Evolutionary conservation across 2,329 filamentous ascomycete genomes (phyloP).

Genomic region (Sclerotinia nivalis): DNA sequence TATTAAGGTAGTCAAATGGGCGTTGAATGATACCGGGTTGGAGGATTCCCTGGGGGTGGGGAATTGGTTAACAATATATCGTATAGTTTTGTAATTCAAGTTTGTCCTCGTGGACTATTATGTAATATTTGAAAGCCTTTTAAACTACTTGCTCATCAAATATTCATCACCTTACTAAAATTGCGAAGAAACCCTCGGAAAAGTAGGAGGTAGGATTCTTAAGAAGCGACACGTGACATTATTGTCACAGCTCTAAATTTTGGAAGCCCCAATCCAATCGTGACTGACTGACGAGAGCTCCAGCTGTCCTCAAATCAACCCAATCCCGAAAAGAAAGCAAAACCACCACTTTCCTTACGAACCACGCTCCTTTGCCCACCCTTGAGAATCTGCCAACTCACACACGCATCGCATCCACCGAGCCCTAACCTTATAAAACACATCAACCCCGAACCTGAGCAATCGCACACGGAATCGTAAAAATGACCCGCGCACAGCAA

Average conservation of each 20-base stretch:
- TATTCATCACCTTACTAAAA: not conserved
- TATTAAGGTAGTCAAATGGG: not conserved
- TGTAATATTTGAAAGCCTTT: conserved; percentile 7
- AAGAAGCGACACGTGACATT: not conserved
- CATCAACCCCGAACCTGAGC: conserved; percentile 21
- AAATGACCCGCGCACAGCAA: conserved; percentile 92
- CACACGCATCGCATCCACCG: conserved; percentile 20
- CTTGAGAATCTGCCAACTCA: conserved; percentile 24
- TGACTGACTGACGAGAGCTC: conserved; percentile 1
- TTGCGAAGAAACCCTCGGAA: not conserved
- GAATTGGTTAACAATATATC: conserved; percentile 5
- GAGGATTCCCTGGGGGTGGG: conserved; percentile 9
- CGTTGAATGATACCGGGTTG: conserved; percentile 19
- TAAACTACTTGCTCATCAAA: not conserved
- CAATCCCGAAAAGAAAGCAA: not conserved
- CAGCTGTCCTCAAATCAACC: conserved; percentile 29
- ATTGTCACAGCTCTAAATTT: not conserved
- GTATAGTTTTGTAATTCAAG: conserved; percentile 25
- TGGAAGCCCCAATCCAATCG: conserved; percentile 8
- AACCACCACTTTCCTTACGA: conserved; percentile 32
- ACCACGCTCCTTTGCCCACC: conserved; percentile 38
- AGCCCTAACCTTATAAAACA: conserved; percentile 21
- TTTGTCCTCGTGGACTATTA: conserved; percentile 21
- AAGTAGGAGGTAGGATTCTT: not conserved
- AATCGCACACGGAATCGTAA: conserved; percentile 41